Percentiles rank a stretch among this genome's conserved stretches.
Conservation (phyloP, 2,329 filamentous ascomycete genomes). For the Beauveria pseudobassiana region DNA sequence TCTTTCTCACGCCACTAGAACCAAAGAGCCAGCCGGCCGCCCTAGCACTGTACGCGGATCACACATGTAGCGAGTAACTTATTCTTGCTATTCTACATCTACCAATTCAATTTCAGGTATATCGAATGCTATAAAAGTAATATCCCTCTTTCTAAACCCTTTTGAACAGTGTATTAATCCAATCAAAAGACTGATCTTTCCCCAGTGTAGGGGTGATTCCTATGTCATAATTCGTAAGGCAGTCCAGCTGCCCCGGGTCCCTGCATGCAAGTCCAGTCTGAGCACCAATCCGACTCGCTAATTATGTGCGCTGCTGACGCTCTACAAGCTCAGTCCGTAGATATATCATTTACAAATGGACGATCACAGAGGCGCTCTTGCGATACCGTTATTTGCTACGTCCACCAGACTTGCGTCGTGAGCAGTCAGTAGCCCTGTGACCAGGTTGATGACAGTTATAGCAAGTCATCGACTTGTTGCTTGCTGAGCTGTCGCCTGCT, state of each 20-base stretch:
- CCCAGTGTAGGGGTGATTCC: neutral
- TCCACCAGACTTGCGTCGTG: slow-evolving; percentile 22
- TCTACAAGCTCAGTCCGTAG: neutral
- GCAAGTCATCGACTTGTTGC: slow-evolving; percentile 36
- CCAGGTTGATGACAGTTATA: slow-evolving; percentile 54
- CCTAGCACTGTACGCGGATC: neutral
- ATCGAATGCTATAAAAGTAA: neutral
- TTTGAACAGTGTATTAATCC: neutral
- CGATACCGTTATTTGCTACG: neutral
- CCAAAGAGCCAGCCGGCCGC: neutral
- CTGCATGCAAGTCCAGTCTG: neutral
- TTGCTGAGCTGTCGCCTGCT: slow-evolving; percentile 21
- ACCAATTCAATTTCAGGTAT: neutral
- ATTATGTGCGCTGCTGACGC: neutral
- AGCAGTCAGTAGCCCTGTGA: slow-evolving; percentile 52
- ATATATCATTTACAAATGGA: neutral
- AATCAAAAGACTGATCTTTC: neutral
- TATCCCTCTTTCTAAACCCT: neutral
- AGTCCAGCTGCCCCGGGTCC: neutral
- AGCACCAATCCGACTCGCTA: neutral
- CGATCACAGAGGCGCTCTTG: neutral
- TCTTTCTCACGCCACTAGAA: slow-evolving; percentile 4
- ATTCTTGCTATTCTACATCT: neutral
- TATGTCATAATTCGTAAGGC: slow-evolving; percentile 5
- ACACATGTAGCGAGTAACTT: neutral